These are phyloP conservation scores for Blastocrithidia nonstop DNA, from an alignment of 208 protist species.

Conservation along the genomic window DNA sequence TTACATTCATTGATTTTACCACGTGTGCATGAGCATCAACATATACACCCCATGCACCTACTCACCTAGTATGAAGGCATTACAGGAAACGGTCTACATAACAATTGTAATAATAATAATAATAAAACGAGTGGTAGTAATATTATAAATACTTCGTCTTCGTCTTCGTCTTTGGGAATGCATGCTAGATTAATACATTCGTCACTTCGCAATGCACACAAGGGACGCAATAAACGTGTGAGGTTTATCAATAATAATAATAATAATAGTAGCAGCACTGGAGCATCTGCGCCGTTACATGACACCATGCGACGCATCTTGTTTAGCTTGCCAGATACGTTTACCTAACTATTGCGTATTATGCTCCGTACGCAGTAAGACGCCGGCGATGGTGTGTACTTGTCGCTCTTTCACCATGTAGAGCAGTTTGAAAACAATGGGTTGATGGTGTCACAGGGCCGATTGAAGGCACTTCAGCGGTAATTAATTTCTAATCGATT, in stretches of 20 bases:
- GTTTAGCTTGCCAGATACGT: slow-evolving; percentile 45
- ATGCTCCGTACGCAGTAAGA: slow-evolving; percentile 49
- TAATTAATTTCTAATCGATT: slow-evolving; percentile 78
- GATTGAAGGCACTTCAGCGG: slow-evolving; percentile 41
- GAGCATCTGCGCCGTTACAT: slow-evolving; percentile 22
- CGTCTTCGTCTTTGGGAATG: too few species aligned
- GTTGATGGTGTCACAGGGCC: slow-evolving; percentile 47
- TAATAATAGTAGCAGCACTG: background rate
- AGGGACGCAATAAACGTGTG: too few species aligned
- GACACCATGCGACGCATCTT: slow-evolving; percentile 71
- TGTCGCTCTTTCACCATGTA: slow-evolving; percentile 38
- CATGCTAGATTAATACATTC: too few species aligned
- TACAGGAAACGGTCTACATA: too few species aligned
- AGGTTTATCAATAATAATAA: background rate
- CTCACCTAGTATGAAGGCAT: too few species aligned
- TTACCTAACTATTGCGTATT: slow-evolving; percentile 39
- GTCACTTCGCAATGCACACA: too few species aligned
- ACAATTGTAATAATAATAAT: too few species aligned
- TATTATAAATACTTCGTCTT: too few species aligned
- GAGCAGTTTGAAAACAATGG: slow-evolving; percentile 39
- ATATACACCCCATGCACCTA: too few species aligned
- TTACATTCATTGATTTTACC: too few species aligned
- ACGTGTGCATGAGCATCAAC: too few species aligned
- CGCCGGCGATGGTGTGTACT: slow-evolving; percentile 32
- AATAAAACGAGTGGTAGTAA: too few species aligned